These are phyloP conservation scores for Raphanus raphanistrum DNA, from an alignment of 345 rosid genomes.

Conservation along the genomic window DNA sequence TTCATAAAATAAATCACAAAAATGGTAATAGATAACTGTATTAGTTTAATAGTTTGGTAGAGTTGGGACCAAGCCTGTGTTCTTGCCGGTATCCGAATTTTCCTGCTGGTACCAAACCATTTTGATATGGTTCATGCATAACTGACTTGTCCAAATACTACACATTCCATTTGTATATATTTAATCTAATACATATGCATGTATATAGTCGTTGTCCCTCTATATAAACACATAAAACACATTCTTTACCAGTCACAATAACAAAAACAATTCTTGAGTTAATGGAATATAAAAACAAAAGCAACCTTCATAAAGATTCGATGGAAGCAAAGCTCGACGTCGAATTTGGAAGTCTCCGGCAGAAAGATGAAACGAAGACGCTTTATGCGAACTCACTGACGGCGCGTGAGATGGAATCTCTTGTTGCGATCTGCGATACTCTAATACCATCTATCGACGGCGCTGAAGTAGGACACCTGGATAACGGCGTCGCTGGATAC, in stretches of 20 bases:
- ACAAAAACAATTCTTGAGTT: background rate
- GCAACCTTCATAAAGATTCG: constrained; percentile 1
- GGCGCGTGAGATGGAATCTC: constrained; percentile 65
- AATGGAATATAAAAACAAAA: constrained; percentile 20
- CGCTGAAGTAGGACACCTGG: constrained; percentile 20
- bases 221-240: constrained; percentile 24
- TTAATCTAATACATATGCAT: background rate
- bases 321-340: constrained; percentile 5
- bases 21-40: background rate
- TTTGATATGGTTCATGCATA: constrained; percentile 23
- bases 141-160: background rate
- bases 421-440: constrained; percentile 67
- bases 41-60: background rate
- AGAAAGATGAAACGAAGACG: constrained; percentile 22
- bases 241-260: constrained; percentile 5
- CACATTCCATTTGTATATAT: constrained; percentile 4
- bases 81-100: constrained; percentile 28
- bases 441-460: constrained; percentile 54
- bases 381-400: constrained; percentile 51
- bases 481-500: constrained; percentile 36
- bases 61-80: constrained; percentile 1
- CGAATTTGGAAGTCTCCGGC: constrained; percentile 11
- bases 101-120: constrained; percentile 22
- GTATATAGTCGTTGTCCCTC: background rate
- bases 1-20: background rate